Evolutionary conservation across 768 basidiomycete genomes (phyloP).

Genomic region (Tulasnella sp.): DNA sequence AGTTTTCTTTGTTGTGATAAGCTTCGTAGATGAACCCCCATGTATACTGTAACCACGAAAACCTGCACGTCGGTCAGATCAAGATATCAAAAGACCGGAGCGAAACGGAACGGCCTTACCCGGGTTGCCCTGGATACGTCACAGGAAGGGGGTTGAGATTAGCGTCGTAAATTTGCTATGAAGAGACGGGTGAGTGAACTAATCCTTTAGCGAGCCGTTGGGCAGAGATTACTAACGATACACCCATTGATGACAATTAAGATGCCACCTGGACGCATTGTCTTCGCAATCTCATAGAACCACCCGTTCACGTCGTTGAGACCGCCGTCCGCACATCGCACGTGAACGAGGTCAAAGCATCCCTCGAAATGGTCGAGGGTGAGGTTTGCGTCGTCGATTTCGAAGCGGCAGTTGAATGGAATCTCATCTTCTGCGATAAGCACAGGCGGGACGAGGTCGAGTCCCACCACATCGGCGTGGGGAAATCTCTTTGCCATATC

Average conservation of each 20-base stretch:
- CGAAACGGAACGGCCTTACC: not conserved
- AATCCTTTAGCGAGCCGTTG: not conserved
- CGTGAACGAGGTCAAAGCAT: conserved; percentile 5
- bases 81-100: not conserved
- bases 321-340: not conserved
- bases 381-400: conserved; percentile 14
- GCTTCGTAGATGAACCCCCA: not conserved
- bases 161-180: not conserved
- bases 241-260: no score
- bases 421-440: not conserved
- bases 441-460: conserved; percentile 19
- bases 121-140: not conserved
- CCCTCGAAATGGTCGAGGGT: not conserved
- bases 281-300: no score
- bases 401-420: conserved; percentile 8
- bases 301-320: no score
- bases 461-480: conserved; percentile 18
- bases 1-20: not conserved
- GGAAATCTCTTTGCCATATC: conserved; percentile 19
- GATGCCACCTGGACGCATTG: no score
- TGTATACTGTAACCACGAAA: conserved; percentile 4
- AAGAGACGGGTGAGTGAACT: not conserved
- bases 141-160: conserved; percentile 10
- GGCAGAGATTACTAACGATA: no score
- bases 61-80: not conserved